Evolutionary conservation across 352 stramenopile genomes (phyloP).

Genomic region (Aphanomyces euteiches): DNA sequence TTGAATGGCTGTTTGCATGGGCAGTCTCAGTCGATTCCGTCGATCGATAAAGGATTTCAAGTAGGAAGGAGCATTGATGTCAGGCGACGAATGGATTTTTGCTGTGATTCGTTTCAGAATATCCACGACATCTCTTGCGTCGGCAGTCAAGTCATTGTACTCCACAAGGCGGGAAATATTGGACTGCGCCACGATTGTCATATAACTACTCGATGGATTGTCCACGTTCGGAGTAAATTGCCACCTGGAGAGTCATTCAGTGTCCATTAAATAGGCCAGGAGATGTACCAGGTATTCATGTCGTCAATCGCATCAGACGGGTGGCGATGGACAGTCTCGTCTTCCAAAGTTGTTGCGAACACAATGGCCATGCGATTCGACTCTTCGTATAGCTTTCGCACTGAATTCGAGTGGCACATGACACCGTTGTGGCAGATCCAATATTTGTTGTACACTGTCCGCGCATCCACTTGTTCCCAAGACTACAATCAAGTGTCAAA

Average conservation of each 20-base stretch:
- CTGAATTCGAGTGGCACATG: not conserved
- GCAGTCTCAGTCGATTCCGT: not conserved
- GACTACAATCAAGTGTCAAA: not conserved
- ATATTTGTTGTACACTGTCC: constrained; percentile 4
- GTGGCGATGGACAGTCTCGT: constrained; percentile 1
- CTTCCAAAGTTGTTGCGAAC: constrained; percentile 8
- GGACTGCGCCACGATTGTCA: not conserved
- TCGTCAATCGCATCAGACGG: not conserved
- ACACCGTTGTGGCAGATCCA: too few species aligned
- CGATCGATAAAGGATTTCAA: not conserved
- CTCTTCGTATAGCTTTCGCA: not conserved
- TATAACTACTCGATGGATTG: not conserved
- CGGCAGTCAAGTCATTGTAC: not conserved
- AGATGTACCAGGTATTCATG: constrained; percentile 5
- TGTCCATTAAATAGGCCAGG: not conserved
- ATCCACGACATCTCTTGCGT: not conserved
- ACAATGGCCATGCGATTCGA: not conserved
- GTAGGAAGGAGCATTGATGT: not conserved
- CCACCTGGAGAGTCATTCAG: not conserved
- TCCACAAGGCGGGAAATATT: not conserved
- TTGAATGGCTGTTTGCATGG: not conserved
- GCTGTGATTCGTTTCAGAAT: not conserved
- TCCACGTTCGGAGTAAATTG: not conserved
- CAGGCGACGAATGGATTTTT: not conserved
- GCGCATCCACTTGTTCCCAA: not conserved